phyloP scores from a whole-genome alignment of 2,329 filamentous ascomycete genomes.

The Botrytis elliptica region DNA sequence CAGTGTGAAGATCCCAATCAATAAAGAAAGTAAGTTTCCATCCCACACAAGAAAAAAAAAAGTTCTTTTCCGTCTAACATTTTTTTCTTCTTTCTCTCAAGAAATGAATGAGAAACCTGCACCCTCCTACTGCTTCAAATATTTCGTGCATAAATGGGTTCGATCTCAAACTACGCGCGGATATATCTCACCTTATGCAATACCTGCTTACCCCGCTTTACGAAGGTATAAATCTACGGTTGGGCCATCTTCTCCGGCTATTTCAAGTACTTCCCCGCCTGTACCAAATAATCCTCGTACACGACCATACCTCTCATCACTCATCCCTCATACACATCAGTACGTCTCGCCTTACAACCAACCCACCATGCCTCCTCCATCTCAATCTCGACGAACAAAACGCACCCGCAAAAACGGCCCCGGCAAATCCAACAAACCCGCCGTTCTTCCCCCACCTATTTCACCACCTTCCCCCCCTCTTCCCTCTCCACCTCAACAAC shows the following conservation, averaged over 20 bases:
- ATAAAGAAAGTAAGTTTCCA: not conserved
- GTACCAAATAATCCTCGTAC: not conserved
- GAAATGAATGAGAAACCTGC: not conserved
- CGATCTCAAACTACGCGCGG: not conserved
- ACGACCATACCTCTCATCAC: not conserved
- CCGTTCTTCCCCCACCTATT: not conserved
- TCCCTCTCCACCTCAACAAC: not conserved
- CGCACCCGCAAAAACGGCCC: not conserved
- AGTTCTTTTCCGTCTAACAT: too few relatives aligned
- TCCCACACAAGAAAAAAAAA: not conserved
- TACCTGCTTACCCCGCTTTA: not conserved
- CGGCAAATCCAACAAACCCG: not conserved
- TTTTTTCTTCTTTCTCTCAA: too few relatives aligned
- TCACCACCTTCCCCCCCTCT: not conserved
- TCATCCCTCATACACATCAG: not conserved
- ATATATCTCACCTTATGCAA: not conserved
- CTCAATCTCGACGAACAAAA: not conserved
- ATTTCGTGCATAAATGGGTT: not conserved
- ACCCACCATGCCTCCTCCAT: not conserved
- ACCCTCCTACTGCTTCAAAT: not conserved
- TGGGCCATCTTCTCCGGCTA: not conserved
- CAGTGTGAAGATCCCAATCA: not conserved
- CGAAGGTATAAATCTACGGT: not conserved
- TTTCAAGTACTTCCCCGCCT: not conserved
- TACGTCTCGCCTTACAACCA: too few relatives aligned